Base-by-base conservation (phyloP, 83 land plant genomes). In the Picea abies region DNA sequence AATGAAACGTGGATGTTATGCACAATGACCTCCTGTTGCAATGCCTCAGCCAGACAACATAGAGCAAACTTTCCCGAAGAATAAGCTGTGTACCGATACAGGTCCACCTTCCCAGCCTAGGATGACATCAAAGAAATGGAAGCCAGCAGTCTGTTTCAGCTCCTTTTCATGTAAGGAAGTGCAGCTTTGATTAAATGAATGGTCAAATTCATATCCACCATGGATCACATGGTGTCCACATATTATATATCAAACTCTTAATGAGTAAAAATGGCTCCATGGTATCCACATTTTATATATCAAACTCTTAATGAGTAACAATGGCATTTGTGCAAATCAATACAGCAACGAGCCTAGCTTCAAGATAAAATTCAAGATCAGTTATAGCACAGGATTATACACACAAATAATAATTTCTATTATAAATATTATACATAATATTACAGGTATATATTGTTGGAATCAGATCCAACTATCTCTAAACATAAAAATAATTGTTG, bases 81-180 rank as follows among this genome's bases (percentile, higher is more conserved):
- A 81, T 97, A 97, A 64, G 90, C 94, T 17, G 97, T 83, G 81
- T 89, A 94, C n/a, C 99, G 98, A 90, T 95, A 97, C 12, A 95
- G 83, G 12, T 96, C 98, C 64, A 91, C 95, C 98, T 97, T 71
- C 29, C 96, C 99, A 39, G 98, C 99, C 86, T 97, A 97, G 14
- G 95, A 92, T 7, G 96, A 95, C 84, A 97, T 83, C 81, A 97
- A 79, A 49, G 94, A 91, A 76, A 93, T 95, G 16, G 98, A 86
- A 22, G 84, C 90, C 10, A 90, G 90, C 49, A 87, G 86, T 15
- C 76, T 63, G 6, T 80, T 82, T 5, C 60, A 16, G 8, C 66
- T 78, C 56, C 32, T 60, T 85, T 90, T 94, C 92, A 97, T 94
- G 20, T 32, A 64, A 17, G 98, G 96, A 76, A 97, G 35, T 35